Conservation (phyloP, 305 asterid genomes). For the Fraxinus nigra region DNA sequence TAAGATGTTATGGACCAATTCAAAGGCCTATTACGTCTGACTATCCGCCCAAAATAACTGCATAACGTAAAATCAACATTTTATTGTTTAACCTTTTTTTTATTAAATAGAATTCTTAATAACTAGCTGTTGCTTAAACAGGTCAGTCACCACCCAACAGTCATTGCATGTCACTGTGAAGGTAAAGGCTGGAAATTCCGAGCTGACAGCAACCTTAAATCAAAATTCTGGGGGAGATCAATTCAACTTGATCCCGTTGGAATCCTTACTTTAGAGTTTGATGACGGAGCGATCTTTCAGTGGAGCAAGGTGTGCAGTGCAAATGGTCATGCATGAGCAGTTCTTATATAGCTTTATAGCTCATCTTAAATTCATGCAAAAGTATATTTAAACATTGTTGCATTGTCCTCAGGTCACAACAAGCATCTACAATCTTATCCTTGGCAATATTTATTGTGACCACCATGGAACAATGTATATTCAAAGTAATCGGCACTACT, state of each 20-base stretch:
- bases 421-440: conserved; percentile 76
- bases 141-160: neutral
- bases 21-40: conserved; percentile 21
- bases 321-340: neutral
- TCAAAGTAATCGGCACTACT: conserved; percentile 68
- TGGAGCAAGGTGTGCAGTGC: neutral
- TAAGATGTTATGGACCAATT: neutral
- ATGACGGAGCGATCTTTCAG: neutral
- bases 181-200: neutral
- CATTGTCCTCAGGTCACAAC: conserved; percentile 72
- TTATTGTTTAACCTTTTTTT: neutral
- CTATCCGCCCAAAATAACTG: neutral
- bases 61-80: neutral
- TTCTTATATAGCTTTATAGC: neutral
- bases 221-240: neutral
- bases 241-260: neutral
- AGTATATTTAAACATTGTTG: neutral
- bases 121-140: neutral
- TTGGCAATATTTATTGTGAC: conserved; percentile 85
- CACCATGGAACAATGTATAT: conserved; percentile 89
- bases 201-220: neutral
- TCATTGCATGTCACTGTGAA: conserved; percentile 79
- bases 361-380: neutral
- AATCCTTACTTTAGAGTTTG: neutral
- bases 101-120: neutral